These are phyloP conservation scores for Leccinum disarticulatum DNA, from an alignment of 768 basidiomycete genomes.

Conservation along the genomic window DNA sequence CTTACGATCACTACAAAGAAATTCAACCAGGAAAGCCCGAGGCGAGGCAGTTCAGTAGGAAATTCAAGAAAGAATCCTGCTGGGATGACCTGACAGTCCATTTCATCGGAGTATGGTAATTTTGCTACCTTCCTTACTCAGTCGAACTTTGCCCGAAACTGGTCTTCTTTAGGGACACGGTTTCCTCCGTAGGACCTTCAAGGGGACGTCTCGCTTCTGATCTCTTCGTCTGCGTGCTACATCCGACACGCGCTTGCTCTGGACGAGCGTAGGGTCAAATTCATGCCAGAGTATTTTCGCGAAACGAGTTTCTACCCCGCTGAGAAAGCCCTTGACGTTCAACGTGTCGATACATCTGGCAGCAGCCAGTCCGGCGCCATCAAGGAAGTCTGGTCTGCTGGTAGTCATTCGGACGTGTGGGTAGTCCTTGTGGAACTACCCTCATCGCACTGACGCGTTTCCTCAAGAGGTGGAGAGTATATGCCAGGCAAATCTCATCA, in stretches of 20 bases:
- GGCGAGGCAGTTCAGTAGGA: background rate
- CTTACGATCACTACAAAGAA: background rate
- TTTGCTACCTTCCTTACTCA: background rate
- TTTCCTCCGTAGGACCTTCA: slow-evolving; percentile 56
- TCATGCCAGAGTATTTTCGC: slow-evolving; percentile 4
- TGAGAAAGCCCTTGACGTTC: background rate
- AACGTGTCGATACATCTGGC: background rate
- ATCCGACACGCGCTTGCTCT: background rate
- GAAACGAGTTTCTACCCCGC: slow-evolving; percentile 19
- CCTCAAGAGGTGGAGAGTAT: slow-evolving; percentile 11
- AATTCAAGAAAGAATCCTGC: background rate
- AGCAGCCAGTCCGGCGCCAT: background rate
- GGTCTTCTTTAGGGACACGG: slow-evolving; percentile 47
- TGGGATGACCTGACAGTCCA: background rate
- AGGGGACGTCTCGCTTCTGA: slow-evolving; percentile 46
- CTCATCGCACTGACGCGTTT: background rate
- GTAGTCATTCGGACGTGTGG: slow-evolving; percentile 26
- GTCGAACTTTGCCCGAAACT: background rate
- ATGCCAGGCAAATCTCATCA: slow-evolving; percentile 1
- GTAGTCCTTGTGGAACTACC: background rate
- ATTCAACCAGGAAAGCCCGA: background rate
- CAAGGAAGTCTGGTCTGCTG: slow-evolving; percentile 1
- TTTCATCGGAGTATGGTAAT: slow-evolving; percentile 48
- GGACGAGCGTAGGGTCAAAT: background rate
- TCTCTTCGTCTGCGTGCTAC: slow-evolving; percentile 44